Conservation (phyloP, 371 early-diverging fungal species). For the Rhizopus arrhizus region DNA sequence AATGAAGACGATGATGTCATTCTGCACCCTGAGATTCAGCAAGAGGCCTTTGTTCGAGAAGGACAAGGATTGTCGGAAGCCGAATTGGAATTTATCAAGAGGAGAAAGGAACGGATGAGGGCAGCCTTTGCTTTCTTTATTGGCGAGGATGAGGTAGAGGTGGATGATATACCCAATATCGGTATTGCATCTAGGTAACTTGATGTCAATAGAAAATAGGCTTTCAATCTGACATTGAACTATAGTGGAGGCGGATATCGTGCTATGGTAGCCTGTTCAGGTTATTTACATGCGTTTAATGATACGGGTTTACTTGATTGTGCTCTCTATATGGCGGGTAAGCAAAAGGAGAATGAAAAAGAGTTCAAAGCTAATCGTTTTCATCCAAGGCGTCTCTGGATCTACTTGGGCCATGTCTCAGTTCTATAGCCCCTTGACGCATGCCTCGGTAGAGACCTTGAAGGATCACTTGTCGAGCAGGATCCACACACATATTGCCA, state of each 20-base stretch:
- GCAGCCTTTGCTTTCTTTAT: constrained; percentile 71
- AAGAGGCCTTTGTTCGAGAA: constrained; percentile 39
- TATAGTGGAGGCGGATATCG: constrained; percentile 73
- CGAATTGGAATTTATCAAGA: constrained; percentile 51
- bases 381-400: constrained; percentile 49
- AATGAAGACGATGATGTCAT: constrained; percentile 23
- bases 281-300: constrained; percentile 60
- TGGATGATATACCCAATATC: constrained; percentile 66
- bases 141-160: constrained; percentile 63
- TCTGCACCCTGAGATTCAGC: constrained; percentile 35
- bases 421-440: constrained; percentile 35
- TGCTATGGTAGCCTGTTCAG: constrained; percentile 68
- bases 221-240: not conserved
- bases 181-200: constrained; percentile 66
- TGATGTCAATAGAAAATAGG: no score
- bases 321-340: constrained; percentile 61
- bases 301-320: constrained; percentile 63
- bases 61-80: constrained; percentile 49
- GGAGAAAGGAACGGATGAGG: constrained; percentile 51
- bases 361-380: not conserved
- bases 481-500: constrained; percentile 51
- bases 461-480: constrained; percentile 36
- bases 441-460: constrained; percentile 30
- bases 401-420: constrained; percentile 60
- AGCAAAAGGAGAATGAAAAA: not conserved